A percentile compares a stretch with the other conserved stretches of the same genome.
Evolutionary conservation across 2,329 filamentous ascomycete genomes (phyloP).

Genomic region (Pyricularia sp.): DNA sequence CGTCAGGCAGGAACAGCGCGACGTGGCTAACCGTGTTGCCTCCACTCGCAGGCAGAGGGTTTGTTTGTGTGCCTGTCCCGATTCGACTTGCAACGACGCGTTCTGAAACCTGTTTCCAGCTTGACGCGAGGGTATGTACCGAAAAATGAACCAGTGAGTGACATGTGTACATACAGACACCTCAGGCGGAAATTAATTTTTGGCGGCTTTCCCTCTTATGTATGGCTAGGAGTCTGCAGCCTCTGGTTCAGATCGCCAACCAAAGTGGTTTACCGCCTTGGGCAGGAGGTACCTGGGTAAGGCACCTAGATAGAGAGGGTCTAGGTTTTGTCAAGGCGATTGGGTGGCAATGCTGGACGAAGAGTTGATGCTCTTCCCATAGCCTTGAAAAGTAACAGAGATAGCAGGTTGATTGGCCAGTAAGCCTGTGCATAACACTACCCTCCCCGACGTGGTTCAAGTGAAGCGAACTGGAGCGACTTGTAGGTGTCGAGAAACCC

Average conservation of each 20-base stretch:
- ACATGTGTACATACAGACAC: conserved; percentile 3
- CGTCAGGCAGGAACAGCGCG: conserved; percentile 6
- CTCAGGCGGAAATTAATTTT: background rate
- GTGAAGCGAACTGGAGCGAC: background rate
- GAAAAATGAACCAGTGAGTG: background rate
- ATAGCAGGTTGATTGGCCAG: background rate
- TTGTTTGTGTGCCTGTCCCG: conserved; percentile 5
- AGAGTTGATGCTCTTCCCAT: background rate
- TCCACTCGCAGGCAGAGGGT: conserved; percentile 1
- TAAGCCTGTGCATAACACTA: background rate
- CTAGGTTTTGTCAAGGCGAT: background rate
- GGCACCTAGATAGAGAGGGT: background rate
- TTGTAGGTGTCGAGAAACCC: background rate
- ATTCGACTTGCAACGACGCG: conserved; percentile 3
- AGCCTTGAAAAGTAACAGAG: background rate
- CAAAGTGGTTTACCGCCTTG: background rate
- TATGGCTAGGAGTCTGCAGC: background rate
- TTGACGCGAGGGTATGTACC: background rate
- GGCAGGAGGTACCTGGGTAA: background rate
- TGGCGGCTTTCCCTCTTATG: conserved; percentile 1
- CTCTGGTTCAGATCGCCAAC: background rate
- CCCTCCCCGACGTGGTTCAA: background rate
- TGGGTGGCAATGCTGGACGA: background rate
- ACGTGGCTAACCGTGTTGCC: conserved; percentile 5
- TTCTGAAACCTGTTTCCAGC: background rate